phyloP scores from a whole-genome alignment of 768 basidiomycete genomes.

The Panaeolus cyanescens region DNA sequence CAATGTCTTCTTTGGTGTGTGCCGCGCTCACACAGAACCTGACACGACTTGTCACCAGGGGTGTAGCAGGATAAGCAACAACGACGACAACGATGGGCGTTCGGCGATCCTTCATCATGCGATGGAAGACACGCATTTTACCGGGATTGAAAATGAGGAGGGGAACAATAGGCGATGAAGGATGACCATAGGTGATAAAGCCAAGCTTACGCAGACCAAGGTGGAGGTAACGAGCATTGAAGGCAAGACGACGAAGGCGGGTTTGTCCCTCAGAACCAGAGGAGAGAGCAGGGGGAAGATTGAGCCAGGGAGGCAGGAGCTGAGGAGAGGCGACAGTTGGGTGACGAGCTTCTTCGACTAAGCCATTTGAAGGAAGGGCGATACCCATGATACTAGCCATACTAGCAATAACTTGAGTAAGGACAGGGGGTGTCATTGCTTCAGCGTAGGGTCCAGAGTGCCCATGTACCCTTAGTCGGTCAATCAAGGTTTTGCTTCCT shows the following conservation, averaged over 20 bases:
- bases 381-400: slow-evolving; percentile 98
- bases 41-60: slow-evolving; percentile 84
- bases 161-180: slow-evolving; percentile 91
- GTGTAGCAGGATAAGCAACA: slow-evolving; percentile 89
- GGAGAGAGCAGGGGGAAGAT: slow-evolving; percentile 67
- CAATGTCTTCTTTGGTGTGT: slow-evolving; percentile 97
- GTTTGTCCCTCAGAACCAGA: slow-evolving; percentile 84
- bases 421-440: slow-evolving; percentile 85
- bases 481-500: slow-evolving; percentile 78
- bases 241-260: slow-evolving; percentile 86
- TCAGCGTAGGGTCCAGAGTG: slow-evolving; percentile 89
- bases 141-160: slow-evolving; percentile 90
- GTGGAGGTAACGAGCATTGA: slow-evolving; percentile 93
- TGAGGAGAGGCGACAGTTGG: slow-evolving; percentile 72
- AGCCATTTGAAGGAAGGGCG: slow-evolving; percentile 31
- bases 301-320: slow-evolving; percentile 77
- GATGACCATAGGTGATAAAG: slow-evolving; percentile 94
- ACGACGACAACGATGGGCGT: slow-evolving; percentile 89
- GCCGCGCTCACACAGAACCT: slow-evolving; percentile 93
- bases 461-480: slow-evolving; percentile 77
- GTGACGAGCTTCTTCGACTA: slow-evolving; percentile 44
- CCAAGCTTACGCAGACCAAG: slow-evolving; percentile 86
- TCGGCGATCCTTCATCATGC: slow-evolving; percentile 80
- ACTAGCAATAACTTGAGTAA: slow-evolving; percentile 87
- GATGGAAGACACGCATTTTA: slow-evolving; percentile 90